Percentiles rank a stretch among this genome's conserved stretches.
Evolutionary conservation across 805 yeast genomes (phyloP).

Genomic region (Wickerhamiella brachini): DNA sequence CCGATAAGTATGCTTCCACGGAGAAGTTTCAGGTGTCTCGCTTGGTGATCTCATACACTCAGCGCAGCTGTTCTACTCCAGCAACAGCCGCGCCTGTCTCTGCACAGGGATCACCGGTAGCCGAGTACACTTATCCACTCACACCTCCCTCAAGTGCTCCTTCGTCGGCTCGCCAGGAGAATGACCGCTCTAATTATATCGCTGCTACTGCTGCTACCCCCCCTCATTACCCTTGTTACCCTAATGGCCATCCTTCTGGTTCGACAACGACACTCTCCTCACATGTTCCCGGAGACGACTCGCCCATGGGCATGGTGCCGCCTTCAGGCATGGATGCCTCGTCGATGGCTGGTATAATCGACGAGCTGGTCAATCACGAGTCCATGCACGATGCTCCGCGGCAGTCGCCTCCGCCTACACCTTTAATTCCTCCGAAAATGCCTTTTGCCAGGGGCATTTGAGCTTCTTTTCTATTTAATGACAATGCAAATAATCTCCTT

Average conservation of each 20-base stretch:
- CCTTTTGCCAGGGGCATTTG: conserved; percentile 4
- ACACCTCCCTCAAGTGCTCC: conserved; percentile 4
- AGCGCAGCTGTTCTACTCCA: not conserved
- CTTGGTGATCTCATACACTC: conserved; percentile 14
- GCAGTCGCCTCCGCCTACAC: conserved; percentile 17
- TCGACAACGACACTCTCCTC: not conserved
- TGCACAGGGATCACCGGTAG: conserved; percentile 3
- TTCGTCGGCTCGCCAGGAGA: not conserved
- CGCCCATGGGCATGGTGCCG: not conserved
- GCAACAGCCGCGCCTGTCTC: not conserved
- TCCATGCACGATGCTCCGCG: not conserved
- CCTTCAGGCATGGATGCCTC: not conserved
- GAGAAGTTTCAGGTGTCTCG: conserved; percentile 23
- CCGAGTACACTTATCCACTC: conserved; percentile 16
- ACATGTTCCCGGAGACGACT: not conserved
- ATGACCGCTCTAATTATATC: not conserved
- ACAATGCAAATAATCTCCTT: not conserved
- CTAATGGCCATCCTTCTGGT: not conserved
- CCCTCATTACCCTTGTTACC: not conserved
- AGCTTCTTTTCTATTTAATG: not conserved
- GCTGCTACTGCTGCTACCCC: not conserved
- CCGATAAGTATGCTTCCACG: conserved; percentile 26
- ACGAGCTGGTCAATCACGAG: not conserved
- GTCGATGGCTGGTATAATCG: not conserved
- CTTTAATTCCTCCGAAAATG: conserved; percentile 16